Evolutionary conservation across 768 basidiomycete species (phyloP), one percentile per base, ranked within the genome.

Genomic region (Pulveroboletus sp.): DNA sequence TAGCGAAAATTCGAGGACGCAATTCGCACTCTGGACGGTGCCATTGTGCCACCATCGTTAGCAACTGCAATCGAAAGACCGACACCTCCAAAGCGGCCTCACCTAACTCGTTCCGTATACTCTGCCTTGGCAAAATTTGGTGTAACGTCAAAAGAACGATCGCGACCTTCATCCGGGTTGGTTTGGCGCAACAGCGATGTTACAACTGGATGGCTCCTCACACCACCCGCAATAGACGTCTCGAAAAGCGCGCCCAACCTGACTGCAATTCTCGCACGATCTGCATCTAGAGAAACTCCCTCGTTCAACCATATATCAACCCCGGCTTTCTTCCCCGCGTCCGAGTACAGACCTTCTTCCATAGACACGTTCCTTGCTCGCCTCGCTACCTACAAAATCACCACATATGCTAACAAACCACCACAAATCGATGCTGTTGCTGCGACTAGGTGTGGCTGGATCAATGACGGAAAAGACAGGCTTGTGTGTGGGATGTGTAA

Each of bases 1-100:
- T 50, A 91, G 86, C 78, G 90, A 41, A 92, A 91, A 69, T 78
- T 91, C 40, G 84, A 89, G 50, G 89, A 91, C 67, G 90, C 87
- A 25, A 79, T 92, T 50, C 80, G 84, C 44, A 75, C 70, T 35
- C 64, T 92, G 43, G 90, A 92, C 61, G 77, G 72, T 42, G 86
- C 83, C 11, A 78, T 87, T 17, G 68, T 69, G 14, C 58, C 76
- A 2, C 57, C 62, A 8, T 68, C 72, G 17, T 27, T 58, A 10
- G 20, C 54, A 47, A 57, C 69, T 51, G 17, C 47, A 12, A 38
- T 49, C 47, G 71, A 69, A 25, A 66, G 57, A 20, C 66, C 70
- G 4, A 54, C 59, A 5, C 73, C 79, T 16, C 69, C 81, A n/a
- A 78, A 77, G 19, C 82, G 85, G 55, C 77, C 72, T 37, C 67